phyloP scores from a whole-genome alignment of 805 yeast genomes.

The Saturnispora bothae region DNA sequence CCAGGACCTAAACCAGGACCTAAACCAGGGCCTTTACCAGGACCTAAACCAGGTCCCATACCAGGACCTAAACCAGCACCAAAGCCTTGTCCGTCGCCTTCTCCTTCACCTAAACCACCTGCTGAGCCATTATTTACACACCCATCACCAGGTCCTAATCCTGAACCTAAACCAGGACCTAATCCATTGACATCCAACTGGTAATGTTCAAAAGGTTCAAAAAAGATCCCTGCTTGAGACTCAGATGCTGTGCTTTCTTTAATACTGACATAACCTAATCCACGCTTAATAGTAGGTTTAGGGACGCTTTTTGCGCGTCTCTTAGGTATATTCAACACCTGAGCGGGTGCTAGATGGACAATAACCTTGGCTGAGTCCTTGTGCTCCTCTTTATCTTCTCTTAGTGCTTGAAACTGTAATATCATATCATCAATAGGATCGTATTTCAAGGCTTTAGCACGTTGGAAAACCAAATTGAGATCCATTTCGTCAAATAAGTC shows the following conservation, averaged over 20 bases:
- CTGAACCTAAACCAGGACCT: slow-evolving; percentile 3
- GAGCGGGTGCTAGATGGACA: too few relatives aligned
- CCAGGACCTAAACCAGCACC: slow-evolving; percentile 2
- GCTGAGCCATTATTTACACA: background rate
- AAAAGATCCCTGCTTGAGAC: slow-evolving; percentile 13
- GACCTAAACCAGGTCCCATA: slow-evolving; percentile 6
- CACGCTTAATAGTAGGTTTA: too few relatives aligned
- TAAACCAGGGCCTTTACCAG: slow-evolving; percentile 6
- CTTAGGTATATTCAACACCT: too few relatives aligned
- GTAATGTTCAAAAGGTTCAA: slow-evolving; percentile 9
- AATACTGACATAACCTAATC: background rate
- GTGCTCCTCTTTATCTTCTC: too few relatives aligned
- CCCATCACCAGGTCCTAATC: slow-evolving; percentile 7
- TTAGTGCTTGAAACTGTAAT: too few relatives aligned
- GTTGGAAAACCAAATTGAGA: slow-evolving; percentile 38
- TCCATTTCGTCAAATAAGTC: slow-evolving; percentile 51
- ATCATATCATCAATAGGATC: slow-evolving; percentile 59
- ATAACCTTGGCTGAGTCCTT: too few relatives aligned
- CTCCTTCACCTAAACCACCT: slow-evolving; percentile 5
- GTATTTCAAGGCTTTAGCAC: slow-evolving; percentile 42
- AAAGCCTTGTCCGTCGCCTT: slow-evolving; percentile 7
- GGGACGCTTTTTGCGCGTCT: too few relatives aligned
- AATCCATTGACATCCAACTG: slow-evolving; percentile 2
- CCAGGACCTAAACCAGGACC: slow-evolving; percentile 5
- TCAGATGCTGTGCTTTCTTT: background rate